Conservation (phyloP, 495 filamentous ascomycete species). For the Hypoxylon fragiforme region DNA sequence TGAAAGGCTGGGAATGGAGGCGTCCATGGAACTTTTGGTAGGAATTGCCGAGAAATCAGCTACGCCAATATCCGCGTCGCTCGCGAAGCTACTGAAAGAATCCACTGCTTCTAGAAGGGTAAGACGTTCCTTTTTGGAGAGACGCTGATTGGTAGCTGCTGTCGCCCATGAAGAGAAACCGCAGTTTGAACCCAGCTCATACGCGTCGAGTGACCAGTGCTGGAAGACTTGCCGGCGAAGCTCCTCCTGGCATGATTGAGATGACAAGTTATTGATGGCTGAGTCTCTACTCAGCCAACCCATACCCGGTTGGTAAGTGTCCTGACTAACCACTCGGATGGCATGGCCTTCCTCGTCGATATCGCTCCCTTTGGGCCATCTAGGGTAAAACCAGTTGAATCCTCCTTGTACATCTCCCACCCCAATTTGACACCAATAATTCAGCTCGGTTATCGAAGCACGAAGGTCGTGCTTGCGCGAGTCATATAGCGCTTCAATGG, state of each 20-base stretch:
- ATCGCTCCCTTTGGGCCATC: conserved; percentile 71
- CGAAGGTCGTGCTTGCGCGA: conserved; percentile 72
- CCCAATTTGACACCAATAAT: conserved; percentile 96
- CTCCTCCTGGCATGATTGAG: conserved; percentile 51
- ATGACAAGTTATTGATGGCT: conserved; percentile 20
- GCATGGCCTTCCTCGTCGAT: conserved; percentile 64
- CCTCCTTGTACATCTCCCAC: conserved; percentile 88
- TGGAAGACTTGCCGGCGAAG: conserved; percentile 58
- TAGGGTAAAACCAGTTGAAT: conserved; percentile 83
- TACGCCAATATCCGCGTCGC: conserved; percentile 54
- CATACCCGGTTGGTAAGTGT: conserved; percentile 77
- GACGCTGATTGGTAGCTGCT: conserved; percentile 23
- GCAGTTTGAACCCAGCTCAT: conserved; percentile 44
- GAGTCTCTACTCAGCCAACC: conserved; percentile 70
- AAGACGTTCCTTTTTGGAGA: conserved; percentile 21
- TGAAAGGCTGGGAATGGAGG: conserved; percentile 60
- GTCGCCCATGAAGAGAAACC: conserved; percentile 39
- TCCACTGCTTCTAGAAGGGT: conserved; percentile 39
- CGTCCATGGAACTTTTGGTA: conserved; percentile 58
- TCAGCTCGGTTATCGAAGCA: conserved; percentile 79
- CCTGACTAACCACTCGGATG: conserved; percentile 80
- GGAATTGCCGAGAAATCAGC: conserved; percentile 5
- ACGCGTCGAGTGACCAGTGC: conserved; percentile 59
- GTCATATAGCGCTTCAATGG: conserved; percentile 69
- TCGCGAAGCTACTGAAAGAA: conserved; percentile 46